Evolutionary conservation across 306 rosid species (phyloP), one percentile per base, ranked within the genome.

Genomic region (Prinsepia uniflora): DNA sequence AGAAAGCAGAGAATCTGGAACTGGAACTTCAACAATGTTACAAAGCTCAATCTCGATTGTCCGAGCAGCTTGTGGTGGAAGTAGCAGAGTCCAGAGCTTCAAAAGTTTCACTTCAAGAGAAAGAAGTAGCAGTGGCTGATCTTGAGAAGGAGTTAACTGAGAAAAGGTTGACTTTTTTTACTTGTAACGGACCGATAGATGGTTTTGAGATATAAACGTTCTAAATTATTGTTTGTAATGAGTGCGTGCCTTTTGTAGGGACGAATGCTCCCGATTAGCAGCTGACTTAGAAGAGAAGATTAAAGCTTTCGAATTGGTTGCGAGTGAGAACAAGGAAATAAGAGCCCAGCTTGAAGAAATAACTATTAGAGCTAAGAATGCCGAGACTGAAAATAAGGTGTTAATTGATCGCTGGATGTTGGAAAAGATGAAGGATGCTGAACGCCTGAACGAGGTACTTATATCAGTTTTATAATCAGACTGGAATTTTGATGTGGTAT

Each of bases 361-460:
- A 85, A 78, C 88, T 71, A 30, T 76, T 24, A 85, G 84, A 72
- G 92, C 86, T 17, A 86, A 77, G 76, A 86, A 85, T 69, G 90
- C 96, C 18, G 97, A 91, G 76, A 87, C 90, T 67, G 97, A 95
- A 80, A 95, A 82, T 79, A 95, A 89, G 84, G 86, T 89, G 96
- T 83, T 95, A 75, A 76, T 89, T 79, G 97, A 95, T 40, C 91
- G 97, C 69, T 95, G 96, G 99, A 89, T 91, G 97, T 82, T 95
- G 72, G 96, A 89, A 79, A 94, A 95, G 81, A 95, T 95, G 99
- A 86, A 91, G 88, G 99, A 95, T 30, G 99, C 99, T n/a, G 97
- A 95, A 73, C 99, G 97, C 67, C 85, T 95, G 22, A 95, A 95
- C 65, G 99, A 91, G 99, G 99, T 95, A 82, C 8, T 58, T 46